Conservation (phyloP, 1,139 yeast species). For the Geotrichum europaeum region DNA sequence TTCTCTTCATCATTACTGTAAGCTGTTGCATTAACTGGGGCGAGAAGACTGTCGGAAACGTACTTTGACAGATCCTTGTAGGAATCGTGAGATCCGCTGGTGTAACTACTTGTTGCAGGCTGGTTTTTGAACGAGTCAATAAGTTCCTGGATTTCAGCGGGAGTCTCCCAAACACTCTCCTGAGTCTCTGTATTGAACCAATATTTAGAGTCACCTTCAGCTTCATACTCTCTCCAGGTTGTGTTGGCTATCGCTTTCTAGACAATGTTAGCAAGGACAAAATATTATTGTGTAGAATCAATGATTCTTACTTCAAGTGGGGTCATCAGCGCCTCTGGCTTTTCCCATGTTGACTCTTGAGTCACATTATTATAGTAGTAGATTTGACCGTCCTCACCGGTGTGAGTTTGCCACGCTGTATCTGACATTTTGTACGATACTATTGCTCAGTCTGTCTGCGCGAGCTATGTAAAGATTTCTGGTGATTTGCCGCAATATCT, state of each 20-base stretch:
- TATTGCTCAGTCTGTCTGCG: not conserved
- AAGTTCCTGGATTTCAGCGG: conserved; percentile 38
- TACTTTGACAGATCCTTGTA: conserved; percentile 15
- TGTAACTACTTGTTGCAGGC: not conserved
- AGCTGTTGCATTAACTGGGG: conserved; percentile 13
- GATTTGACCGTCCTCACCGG: conserved; percentile 58
- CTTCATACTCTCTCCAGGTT: conserved; percentile 57
- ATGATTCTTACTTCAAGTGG: conserved; percentile 18
- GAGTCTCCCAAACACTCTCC: conserved; percentile 78
- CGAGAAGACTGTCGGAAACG: conserved; percentile 13
- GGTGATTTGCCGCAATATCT: not conserved
- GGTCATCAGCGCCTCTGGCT: conserved; percentile 51
- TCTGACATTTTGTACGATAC: conserved; percentile 9
- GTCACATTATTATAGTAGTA: conserved; percentile 69
- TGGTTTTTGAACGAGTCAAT: conserved; percentile 16
- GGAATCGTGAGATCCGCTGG: not conserved
- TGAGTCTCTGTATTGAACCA: conserved; percentile 63
- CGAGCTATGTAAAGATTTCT: not conserved
- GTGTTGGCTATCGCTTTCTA: conserved; percentile 36
- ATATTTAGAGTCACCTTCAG: conserved; percentile 67
- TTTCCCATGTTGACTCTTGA: conserved; percentile 74
- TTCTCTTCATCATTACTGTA: conserved; percentile 34
- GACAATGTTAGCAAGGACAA: conserved; percentile 1
- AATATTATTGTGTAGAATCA: not conserved
- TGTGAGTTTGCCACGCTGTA: conserved; percentile 55